Conservation (phyloP, 2,329 filamentous ascomycete species). For the Pseudopyricularia cyperi region DNA sequence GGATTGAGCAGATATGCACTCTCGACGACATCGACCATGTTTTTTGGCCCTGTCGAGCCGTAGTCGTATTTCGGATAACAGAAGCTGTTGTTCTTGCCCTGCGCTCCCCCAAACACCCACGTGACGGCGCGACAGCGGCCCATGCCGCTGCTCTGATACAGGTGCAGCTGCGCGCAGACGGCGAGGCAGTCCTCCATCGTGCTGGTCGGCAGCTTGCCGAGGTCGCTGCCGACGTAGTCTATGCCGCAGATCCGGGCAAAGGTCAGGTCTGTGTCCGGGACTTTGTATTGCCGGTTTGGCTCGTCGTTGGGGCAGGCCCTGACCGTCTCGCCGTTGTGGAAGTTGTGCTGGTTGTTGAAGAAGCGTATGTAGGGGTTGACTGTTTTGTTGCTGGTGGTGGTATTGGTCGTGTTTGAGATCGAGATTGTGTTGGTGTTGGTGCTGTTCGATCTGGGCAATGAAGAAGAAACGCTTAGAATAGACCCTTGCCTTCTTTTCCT, state of each 20-base stretch:
- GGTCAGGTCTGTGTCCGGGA: conserved; percentile 8
- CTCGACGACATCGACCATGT: not conserved
- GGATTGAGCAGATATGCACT: not conserved
- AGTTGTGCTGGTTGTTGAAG: not conserved
- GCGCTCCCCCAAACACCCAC: conserved; percentile 9
- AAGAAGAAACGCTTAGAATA: not conserved
- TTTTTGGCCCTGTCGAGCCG: too few relatives aligned
- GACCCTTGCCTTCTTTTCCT: not conserved
- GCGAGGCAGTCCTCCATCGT: conserved; percentile 11
- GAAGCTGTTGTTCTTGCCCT: conserved; percentile 8
- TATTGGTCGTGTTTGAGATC: not conserved
- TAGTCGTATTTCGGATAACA: conserved; percentile 12
- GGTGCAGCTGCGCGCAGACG: conserved; percentile 10
- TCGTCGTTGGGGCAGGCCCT: too few relatives aligned
- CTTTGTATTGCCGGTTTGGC: conserved; percentile 5
- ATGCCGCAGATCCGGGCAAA: conserved; percentile 9
- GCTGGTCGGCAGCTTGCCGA: conserved; percentile 9
- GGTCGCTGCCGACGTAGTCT: conserved; percentile 8
- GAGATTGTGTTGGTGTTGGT: not conserved
- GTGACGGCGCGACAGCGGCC: conserved; percentile 9
- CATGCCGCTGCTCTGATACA: conserved; percentile 7
- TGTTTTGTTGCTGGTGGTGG: not conserved
- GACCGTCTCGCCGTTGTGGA: too few relatives aligned
- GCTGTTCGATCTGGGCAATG: not conserved
- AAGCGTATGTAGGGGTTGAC: conserved; percentile 5